Percentiles rank a stretch among this genome's conserved stretches.
Conservation (phyloP, 208 protist genomes). For the Zelonia costaricensis region DNA sequence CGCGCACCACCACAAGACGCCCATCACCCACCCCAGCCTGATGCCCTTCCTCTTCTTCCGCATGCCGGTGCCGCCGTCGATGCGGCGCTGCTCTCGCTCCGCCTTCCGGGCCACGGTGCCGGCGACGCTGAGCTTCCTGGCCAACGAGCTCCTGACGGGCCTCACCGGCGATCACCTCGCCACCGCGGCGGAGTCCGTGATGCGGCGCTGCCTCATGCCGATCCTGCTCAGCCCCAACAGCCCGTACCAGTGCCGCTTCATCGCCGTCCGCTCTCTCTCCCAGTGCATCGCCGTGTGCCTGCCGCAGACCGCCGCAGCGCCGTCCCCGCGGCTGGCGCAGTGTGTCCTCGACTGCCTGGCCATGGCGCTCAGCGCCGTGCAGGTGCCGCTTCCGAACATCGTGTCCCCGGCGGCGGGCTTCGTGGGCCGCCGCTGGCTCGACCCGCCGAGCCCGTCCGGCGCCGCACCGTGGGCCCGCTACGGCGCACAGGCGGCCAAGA, state of each 20-base stretch:
- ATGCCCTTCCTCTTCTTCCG: slow-evolving; percentile 55
- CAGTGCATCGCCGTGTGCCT: slow-evolving; percentile 55
- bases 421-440: slow-evolving; percentile 22
- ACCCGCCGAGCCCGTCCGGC: not conserved
- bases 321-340: slow-evolving; percentile 16
- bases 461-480: slow-evolving; percentile 14
- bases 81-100: slow-evolving; percentile 68
- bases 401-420: slow-evolving; percentile 16
- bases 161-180: slow-evolving; percentile 30
- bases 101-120: slow-evolving; percentile 71
- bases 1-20: slow-evolving; percentile 29
- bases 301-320: slow-evolving; percentile 20
- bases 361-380: slow-evolving; percentile 24
- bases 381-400: slow-evolving; percentile 10
- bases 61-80: slow-evolving; percentile 51
- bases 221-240: slow-evolving; percentile 50
- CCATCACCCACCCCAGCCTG: slow-evolving; percentile 36
- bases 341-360: slow-evolving; percentile 43
- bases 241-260: slow-evolving; percentile 33
- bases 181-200: slow-evolving; percentile 36
- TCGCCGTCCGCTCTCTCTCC: slow-evolving; percentile 57
- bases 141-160: slow-evolving; percentile 56
- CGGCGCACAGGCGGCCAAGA: slow-evolving; percentile 10
- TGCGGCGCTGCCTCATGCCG: slow-evolving; percentile 75
- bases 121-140: slow-evolving; percentile 56